A percentile compares a stretch with the other conserved stretches of the same genome.
Conservation (phyloP, 2,329 filamentous ascomycete genomes). For the Aspergillus brasiliensis region DNA sequence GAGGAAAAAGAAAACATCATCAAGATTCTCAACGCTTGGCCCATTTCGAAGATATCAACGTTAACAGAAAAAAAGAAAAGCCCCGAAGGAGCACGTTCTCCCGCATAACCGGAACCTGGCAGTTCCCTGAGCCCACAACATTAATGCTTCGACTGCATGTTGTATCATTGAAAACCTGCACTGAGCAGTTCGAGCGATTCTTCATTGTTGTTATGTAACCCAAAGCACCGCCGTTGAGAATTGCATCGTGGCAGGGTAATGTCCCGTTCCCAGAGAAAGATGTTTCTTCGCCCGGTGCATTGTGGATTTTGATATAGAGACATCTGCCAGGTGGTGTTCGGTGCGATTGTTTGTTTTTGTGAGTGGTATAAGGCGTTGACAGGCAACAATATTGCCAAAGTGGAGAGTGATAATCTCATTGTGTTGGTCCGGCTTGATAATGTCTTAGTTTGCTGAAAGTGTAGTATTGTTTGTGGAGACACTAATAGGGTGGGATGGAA, state of each 20-base stretch:
- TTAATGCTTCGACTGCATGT: conserved; percentile 2
- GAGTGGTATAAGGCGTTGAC: neutral
- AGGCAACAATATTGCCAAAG: neutral
- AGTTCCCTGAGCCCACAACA: neutral
- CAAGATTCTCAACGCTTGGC: neutral
- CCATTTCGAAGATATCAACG: neutral
- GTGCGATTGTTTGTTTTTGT: neutral
- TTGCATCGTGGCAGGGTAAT: conserved; percentile 4
- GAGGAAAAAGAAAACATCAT: neutral
- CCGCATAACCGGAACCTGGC: neutral
- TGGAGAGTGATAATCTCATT: neutral
- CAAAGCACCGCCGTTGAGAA: conserved; percentile 17
- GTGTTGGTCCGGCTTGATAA: neutral
- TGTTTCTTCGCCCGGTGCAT: conserved; percentile 17
- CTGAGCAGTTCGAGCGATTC: neutral
- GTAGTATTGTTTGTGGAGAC: neutral
- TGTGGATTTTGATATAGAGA: conserved; percentile 15
- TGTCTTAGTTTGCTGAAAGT: neutral
- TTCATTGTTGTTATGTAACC: conserved; percentile 10
- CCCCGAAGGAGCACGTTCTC: conserved; percentile 1
- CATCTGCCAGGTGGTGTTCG: conserved; percentile 13
- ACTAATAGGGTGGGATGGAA: neutral
- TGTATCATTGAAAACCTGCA: conserved; percentile 9
- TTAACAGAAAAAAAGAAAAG: conserved; percentile 4
- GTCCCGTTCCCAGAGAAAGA: conserved; percentile 13